Evolutionary conservation across 352 stramenopile species (phyloP).

Genomic region (Globisporangium emineosum): DNA sequence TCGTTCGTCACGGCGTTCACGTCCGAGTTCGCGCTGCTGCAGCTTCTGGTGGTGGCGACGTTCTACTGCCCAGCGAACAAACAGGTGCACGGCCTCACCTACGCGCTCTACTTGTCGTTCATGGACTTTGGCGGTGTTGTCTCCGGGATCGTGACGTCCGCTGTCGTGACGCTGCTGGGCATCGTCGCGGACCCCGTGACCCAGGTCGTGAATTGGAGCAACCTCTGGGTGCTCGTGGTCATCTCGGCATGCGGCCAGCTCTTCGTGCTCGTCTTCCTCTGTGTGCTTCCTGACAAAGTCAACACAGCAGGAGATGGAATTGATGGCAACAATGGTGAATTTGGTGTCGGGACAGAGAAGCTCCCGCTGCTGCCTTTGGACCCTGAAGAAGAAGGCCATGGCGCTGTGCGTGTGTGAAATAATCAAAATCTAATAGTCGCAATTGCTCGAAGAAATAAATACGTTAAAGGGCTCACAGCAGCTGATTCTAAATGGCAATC

Average conservation of each 20-base stretch:
- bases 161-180: conserved; percentile 49
- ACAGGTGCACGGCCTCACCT: conserved; percentile 69
- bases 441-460: neutral
- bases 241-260: conserved; percentile 56
- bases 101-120: conserved; percentile 79
- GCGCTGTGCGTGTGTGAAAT: conserved; percentile 23
- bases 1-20: conserved; percentile 80
- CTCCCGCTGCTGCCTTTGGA: conserved; percentile 34
- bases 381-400: neutral
- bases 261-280: conserved; percentile 66
- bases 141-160: conserved; percentile 56
- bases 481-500: neutral
- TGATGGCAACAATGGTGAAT: neutral
- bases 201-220: conserved; percentile 53
- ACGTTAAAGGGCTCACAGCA: neutral
- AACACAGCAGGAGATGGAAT: conserved; percentile 15
- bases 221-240: conserved; percentile 62
- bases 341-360: conserved; percentile 30
- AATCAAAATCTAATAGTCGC: neutral
- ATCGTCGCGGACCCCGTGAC: conserved; percentile 57
- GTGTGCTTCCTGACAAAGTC: conserved; percentile 66
- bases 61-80: conserved; percentile 63
- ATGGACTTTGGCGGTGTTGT: conserved; percentile 85
- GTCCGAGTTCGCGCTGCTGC: conserved; percentile 74
- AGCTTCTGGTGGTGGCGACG: conserved; percentile 80